These are phyloP conservation scores for Malus sieversii DNA, from an alignment of 306 rosid genomes.

Conservation along the genomic window DNA sequence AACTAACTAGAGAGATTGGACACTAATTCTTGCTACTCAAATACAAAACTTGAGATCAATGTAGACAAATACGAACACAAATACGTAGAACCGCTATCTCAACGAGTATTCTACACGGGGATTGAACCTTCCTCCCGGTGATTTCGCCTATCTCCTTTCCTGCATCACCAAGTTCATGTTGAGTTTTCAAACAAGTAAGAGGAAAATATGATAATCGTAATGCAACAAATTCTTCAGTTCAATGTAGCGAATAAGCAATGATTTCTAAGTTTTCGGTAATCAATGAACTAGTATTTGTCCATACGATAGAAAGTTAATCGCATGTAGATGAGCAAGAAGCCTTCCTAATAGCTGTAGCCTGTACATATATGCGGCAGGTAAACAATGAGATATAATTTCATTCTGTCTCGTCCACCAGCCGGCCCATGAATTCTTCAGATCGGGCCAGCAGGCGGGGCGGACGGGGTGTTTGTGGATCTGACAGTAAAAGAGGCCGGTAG, in stretches of 20 bases:
- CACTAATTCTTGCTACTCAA: constrained; percentile 22
- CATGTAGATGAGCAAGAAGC: background rate
- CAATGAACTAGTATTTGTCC: background rate
- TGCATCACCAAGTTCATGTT: constrained; percentile 36
- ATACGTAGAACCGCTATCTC: background rate
- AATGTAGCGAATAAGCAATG: background rate
- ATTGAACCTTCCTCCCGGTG: constrained; percentile 46
- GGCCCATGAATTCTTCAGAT: no score
- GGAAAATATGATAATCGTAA: background rate
- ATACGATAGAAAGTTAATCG: background rate
- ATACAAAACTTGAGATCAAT: background rate
- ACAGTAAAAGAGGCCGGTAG: background rate
- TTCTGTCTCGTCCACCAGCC: background rate
- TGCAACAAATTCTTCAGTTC: background rate
- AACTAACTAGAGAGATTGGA: constrained; percentile 4
- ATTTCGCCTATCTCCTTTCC: constrained; percentile 52
- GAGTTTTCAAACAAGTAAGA: background rate
- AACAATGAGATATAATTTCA: background rate
- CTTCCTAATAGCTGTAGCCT: background rate
- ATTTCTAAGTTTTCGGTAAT: background rate
- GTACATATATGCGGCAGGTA: background rate
- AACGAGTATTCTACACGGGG: constrained; percentile 8
- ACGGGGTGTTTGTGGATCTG: background rate
- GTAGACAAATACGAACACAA: background rate
- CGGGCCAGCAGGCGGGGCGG: no score